Conservation (phyloP, 2,329 filamentous ascomycete species). For the Colletotrichum cuscutae region DNA sequence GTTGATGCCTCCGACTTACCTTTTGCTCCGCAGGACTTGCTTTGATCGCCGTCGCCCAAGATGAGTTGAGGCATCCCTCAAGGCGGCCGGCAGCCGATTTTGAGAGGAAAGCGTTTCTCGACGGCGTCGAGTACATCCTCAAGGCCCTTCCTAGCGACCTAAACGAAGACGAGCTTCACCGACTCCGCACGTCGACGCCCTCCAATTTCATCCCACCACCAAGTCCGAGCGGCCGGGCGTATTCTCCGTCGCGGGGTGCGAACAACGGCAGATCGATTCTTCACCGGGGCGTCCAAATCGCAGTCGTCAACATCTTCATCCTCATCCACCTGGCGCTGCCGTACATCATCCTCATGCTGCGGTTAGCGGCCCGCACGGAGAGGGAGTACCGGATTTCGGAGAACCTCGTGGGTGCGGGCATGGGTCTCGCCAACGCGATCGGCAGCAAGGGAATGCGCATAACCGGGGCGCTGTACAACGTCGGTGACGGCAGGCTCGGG, state of each 20-base stretch:
- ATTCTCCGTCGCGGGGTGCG: slow-evolving; percentile 39
- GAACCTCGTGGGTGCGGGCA: slow-evolving; percentile 61
- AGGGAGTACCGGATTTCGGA: slow-evolving; percentile 73
- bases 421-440: slow-evolving; percentile 63
- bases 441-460: slow-evolving; percentile 62
- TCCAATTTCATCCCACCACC: slow-evolving; percentile 36
- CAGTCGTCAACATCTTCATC: slow-evolving; percentile 69
- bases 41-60: slow-evolving; percentile 30
- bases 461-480: slow-evolving; percentile 64
- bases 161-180: slow-evolving; percentile 62
- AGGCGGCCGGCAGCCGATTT: slow-evolving; percentile 37
- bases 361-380: slow-evolving; percentile 69
- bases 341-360: slow-evolving; percentile 65
- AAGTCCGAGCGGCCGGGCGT: slow-evolving; percentile 37
- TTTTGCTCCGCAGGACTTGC: slow-evolving; percentile 16
- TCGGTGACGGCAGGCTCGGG: slow-evolving; percentile 74
- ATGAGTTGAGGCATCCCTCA: slow-evolving; percentile 21
- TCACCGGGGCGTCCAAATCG: slow-evolving; percentile 66
- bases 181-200: slow-evolving; percentile 63
- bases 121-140: slow-evolving; percentile 72
- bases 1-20: not conserved
- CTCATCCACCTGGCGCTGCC: slow-evolving; percentile 70
- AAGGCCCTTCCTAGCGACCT: slow-evolving; percentile 69
- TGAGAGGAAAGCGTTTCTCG: slow-evolving; percentile 71
- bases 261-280: slow-evolving; percentile 56